phyloP scores from a whole-genome alignment of 2,329 filamentous ascomycete genomes.

The Phaeosphaeriaceae sp. region DNA sequence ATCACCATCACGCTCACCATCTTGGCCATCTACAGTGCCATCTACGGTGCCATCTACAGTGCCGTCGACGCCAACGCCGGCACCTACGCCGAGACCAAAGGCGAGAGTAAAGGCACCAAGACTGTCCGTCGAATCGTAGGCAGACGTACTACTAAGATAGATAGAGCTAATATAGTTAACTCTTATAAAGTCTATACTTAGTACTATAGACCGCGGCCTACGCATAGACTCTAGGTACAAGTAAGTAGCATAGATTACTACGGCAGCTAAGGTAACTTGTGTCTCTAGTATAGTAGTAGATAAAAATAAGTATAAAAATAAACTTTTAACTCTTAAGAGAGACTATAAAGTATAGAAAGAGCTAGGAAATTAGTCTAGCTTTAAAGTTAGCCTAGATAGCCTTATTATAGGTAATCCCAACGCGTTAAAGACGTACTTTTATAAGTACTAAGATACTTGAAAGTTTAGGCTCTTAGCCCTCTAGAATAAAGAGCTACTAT shows the following conservation, averaged over 20 bases:
- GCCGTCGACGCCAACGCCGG: too few species aligned
- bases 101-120: too few species aligned
- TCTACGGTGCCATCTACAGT: too few species aligned
- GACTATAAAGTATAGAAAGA: neutral
- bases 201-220: neutral
- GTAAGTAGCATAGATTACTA: neutral
- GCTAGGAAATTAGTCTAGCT: neutral
- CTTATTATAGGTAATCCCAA: neutral
- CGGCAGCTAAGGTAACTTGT: neutral
- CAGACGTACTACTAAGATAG: too few species aligned
- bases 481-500: neutral
- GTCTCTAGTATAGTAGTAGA: neutral
- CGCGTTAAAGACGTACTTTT: neutral
- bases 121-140: too few species aligned
- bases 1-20: too few species aligned
- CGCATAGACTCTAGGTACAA: neutral
- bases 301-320: neutral
- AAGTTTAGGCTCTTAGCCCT: neutral
- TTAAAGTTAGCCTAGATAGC: neutral
- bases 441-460: neutral
- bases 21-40: too few species aligned
- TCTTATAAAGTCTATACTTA: too few species aligned
- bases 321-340: neutral
- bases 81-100: too few species aligned
- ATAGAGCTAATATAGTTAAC: too few species aligned